A percentile compares a stretch with the other conserved stretches of the same genome.
Conservation (phyloP, 306 rosid species). For the Glycine tomentella region DNA sequence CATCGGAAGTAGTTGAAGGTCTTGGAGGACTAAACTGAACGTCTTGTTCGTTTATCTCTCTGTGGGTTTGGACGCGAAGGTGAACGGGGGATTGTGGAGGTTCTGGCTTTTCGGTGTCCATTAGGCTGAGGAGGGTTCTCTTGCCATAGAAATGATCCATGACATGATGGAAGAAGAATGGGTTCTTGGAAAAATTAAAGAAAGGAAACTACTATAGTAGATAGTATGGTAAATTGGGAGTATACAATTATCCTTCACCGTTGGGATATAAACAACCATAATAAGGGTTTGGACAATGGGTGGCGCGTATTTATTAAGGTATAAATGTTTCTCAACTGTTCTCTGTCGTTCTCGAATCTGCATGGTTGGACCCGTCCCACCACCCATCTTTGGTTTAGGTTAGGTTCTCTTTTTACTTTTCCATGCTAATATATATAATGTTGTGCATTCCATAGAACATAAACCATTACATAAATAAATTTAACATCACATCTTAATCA, state of each 20-base stretch:
- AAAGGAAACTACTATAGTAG: background rate
- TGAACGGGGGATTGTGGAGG: conserved; percentile 41
- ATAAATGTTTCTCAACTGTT: conserved; percentile 37
- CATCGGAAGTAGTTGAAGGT: conserved; percentile 42
- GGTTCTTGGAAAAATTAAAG: background rate
- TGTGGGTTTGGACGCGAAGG: conserved; percentile 45
- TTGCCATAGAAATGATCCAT: conserved; percentile 54
- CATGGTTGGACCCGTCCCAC: background rate
- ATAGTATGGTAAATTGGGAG: too few relatives aligned
- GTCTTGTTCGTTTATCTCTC: conserved; percentile 56
- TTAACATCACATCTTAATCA: too few relatives aligned
- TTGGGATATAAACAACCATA: background rate
- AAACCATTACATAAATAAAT: too few relatives aligned
- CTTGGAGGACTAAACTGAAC: conserved; percentile 50
- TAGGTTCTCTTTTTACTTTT: too few relatives aligned
- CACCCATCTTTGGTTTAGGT: too few relatives aligned
- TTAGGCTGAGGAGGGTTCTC: conserved; percentile 50
- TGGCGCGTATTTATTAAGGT: conserved; percentile 22
- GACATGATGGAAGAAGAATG: background rate
- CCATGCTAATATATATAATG: too few relatives aligned
- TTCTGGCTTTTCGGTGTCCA: conserved; percentile 50
- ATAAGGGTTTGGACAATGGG: conserved; percentile 9
- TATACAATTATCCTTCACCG: background rate
- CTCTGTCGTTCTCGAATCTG: background rate
- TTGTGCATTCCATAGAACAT: too few relatives aligned